A percentile compares a stretch with the other conserved stretches of the same genome.
These are phyloP conservation scores for Vigna radiata DNA, from an alignment of 306 rosid species.

Conservation along the genomic window DNA sequence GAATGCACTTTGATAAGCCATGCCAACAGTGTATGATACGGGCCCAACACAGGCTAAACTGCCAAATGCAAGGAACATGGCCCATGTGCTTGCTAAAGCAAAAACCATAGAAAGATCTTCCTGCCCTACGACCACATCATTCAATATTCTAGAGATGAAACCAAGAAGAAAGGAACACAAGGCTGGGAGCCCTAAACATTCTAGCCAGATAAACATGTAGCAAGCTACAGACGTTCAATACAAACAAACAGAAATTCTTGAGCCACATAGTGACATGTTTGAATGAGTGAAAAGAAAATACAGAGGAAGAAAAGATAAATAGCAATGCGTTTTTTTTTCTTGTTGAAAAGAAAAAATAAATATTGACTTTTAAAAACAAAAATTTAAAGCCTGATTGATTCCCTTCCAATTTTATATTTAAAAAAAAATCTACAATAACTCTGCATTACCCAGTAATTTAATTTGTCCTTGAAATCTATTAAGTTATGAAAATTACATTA, in stretches of 20 bases:
- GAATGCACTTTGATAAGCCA: constrained; percentile 66
- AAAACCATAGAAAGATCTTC: constrained; percentile 89
- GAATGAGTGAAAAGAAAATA: background rate
- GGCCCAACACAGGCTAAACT: constrained; percentile 75
- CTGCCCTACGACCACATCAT: constrained; percentile 99
- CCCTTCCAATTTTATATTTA: background rate
- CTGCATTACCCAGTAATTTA: background rate
- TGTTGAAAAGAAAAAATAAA: background rate
- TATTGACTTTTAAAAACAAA: background rate
- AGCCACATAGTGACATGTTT: background rate
- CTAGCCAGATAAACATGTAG: constrained; percentile 26
- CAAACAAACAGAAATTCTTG: constrained; percentile 24
- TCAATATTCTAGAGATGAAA: constrained; percentile 66
- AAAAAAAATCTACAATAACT: background rate
- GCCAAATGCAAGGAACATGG: constrained; percentile 75
- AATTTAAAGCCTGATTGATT: background rate
- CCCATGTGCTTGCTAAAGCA: constrained; percentile 85
- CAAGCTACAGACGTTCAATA: constrained; percentile 11
- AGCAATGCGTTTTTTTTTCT: background rate
- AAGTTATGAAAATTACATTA: background rate
- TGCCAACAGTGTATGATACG: constrained; percentile 54
- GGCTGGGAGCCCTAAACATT: constrained; percentile 23
- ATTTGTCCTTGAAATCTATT: background rate
- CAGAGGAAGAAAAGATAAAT: background rate
- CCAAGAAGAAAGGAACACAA: background rate